Percentiles rank a stretch among this genome's conserved stretches.
phyloP scores from a whole-genome alignment of 176 grass and related monocot species.

The Phoenix dactylifera region DNA sequence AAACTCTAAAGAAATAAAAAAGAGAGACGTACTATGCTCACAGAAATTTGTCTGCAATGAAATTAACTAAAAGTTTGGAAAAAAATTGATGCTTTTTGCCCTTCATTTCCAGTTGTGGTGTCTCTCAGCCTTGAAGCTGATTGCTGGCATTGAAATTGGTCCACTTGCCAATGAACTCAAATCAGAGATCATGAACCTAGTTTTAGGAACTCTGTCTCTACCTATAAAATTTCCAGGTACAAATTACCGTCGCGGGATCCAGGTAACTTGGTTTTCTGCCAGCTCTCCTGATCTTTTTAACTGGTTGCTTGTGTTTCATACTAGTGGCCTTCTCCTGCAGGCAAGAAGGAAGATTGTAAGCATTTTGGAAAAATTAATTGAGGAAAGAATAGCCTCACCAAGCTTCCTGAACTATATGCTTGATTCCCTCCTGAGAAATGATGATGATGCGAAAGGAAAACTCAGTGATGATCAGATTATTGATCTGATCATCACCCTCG shows the following conservation, averaged over 20 bases:
- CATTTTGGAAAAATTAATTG: slow-evolving; percentile 10
- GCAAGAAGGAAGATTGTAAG: background rate
- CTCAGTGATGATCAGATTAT: slow-evolving; percentile 11
- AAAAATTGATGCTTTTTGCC: too few species aligned
- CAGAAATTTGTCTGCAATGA: too few species aligned
- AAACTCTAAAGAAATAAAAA: too few species aligned
- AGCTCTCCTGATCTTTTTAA: too few species aligned
- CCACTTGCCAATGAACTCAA: slow-evolving; percentile 1
- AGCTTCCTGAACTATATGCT: background rate
- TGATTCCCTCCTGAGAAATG: background rate
- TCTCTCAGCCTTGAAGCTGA: slow-evolving; percentile 7
- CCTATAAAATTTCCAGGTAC: slow-evolving; percentile 19
- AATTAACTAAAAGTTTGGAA: too few species aligned
- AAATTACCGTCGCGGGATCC: slow-evolving; percentile 9
- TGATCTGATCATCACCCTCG: slow-evolving; percentile 3
- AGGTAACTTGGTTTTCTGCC: background rate
- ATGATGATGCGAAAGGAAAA: background rate
- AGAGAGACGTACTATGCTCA: too few species aligned
- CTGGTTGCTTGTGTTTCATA: too few species aligned
- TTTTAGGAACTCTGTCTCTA: slow-evolving; percentile 10
- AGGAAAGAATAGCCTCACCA: slow-evolving; percentile 6
- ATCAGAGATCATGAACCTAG: slow-evolving; percentile 1
- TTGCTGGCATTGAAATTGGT: slow-evolving; percentile 15
- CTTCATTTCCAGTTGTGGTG: slow-evolving; percentile 8
- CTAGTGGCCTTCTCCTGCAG: background rate